Evolutionary conservation across 2,329 filamentous ascomycete genomes (phyloP).

Genomic region (Trichophyton mentagrophytes): DNA sequence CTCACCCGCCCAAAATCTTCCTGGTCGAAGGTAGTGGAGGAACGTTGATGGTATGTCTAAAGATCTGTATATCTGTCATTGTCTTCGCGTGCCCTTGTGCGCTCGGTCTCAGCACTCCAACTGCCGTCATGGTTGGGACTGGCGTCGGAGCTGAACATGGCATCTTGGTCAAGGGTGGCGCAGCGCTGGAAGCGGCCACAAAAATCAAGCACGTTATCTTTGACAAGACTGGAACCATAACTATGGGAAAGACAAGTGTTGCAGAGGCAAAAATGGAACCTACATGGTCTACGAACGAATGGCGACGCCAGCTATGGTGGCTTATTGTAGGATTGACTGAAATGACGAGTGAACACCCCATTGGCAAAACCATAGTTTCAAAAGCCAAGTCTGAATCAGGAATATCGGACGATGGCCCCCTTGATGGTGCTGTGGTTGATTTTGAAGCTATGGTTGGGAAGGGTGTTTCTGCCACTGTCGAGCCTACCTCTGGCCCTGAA

Average conservation of each 20-base stretch:
- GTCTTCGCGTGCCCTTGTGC: constrained; percentile 97
- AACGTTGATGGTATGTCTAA: constrained; percentile 89
- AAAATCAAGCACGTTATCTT: constrained; percentile 57
- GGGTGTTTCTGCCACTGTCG: constrained; percentile 69
- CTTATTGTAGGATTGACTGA: constrained; percentile 89
- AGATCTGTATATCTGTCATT: constrained; percentile 96
- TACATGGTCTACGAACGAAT: constrained; percentile 56
- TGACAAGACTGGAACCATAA: constrained; percentile 76
- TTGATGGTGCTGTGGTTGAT: constrained; percentile 74
- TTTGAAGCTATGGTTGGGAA: constrained; percentile 75
- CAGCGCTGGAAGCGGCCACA: constrained; percentile 65
- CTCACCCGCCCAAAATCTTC: constrained; percentile 81
- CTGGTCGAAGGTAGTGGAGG: constrained; percentile 67
- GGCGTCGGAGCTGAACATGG: constrained; percentile 89
- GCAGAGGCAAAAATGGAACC: constrained; percentile 55
- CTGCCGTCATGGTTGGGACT: constrained; percentile 98
- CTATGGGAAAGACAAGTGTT: constrained; percentile 89
- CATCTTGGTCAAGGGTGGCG: constrained; percentile 94
- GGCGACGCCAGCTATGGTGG: constrained; percentile 76
- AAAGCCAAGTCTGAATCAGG: constrained; percentile 65
- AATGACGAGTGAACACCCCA: constrained; percentile 88
- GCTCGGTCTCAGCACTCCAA: constrained; percentile 88
- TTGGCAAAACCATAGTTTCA: constrained; percentile 72
- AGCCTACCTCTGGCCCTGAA: constrained; percentile 57
- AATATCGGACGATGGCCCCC: constrained; percentile 55